Evolutionary conservation across 345 rosid species (phyloP).

Genomic region (Euclidium syriacum): DNA sequence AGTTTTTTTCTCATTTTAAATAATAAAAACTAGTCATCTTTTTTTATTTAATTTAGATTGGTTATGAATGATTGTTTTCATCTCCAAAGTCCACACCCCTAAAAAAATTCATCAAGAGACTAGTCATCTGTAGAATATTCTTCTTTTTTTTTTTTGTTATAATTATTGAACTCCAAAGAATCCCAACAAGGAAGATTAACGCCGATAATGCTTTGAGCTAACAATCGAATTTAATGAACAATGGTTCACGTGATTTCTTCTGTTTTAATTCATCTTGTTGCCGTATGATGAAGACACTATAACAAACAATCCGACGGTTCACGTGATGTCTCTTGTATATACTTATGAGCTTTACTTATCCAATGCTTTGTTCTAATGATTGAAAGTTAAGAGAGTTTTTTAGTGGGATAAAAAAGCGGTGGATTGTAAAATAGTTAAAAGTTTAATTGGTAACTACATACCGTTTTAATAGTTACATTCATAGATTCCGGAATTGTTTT

Average conservation of each 20-base stretch:
- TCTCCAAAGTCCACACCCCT: background rate
- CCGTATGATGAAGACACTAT: constrained; percentile 24
- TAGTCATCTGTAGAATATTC: no score
- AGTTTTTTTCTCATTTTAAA: background rate
- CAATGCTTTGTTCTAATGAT: background rate
- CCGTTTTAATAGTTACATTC: no score
- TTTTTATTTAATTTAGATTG: background rate
- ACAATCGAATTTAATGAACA: constrained; percentile 5
- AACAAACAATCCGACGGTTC: constrained; percentile 26
- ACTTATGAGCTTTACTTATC: background rate
- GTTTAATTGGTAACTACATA: no score
- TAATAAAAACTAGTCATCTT: background rate
- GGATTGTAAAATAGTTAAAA: no score
- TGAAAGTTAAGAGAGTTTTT: no score
- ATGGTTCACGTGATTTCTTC: constrained; percentile 24
- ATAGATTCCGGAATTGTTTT: no score
- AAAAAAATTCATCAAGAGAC: background rate
- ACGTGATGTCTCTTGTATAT: constrained; percentile 3
- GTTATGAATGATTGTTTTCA: background rate
- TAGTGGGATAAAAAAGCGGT: no score
- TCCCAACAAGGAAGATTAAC: background rate
- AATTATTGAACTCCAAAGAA: background rate
- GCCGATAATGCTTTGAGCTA: constrained; percentile 9
- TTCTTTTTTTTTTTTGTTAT: background rate
- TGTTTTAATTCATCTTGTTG: constrained; percentile 15